Base-by-base conservation (phyloP, 805 yeast genomes). In the Brettanomyces sp. region DNA sequence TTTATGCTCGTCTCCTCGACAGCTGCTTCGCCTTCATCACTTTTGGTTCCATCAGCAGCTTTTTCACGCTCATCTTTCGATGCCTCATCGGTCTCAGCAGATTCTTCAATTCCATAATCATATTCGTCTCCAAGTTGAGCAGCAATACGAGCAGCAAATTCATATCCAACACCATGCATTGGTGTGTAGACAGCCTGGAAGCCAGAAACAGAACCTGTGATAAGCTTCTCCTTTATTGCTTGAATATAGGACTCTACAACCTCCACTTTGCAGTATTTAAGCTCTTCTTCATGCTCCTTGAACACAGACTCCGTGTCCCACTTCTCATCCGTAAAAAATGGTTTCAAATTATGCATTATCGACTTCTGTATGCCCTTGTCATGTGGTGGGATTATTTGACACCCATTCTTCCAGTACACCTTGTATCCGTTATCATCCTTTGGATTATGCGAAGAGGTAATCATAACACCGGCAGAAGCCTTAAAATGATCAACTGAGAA, bases 351-450 rank as follows among this genome's bases (percentile, higher is more conserved):
- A 12, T 66, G 56, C 24, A 75, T 68, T 38, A 91, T 91, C 2
- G 70, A 57, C 2, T 60, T 49, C 22, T 96, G 89, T 51, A 91
- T 91, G 1, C 73, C 79, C 2, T 56, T 55, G 57, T 93, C 98
- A 57, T 82, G 88, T 0, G 99, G 98, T 2, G 96, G 90, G 41
- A 91, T 87, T 51, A 91, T 93, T 62, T 93, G 98, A 62, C 97
- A 91, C 4, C 96, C 98, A 59, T 91, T 91, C 8, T 73, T 68
- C 79, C 93, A 88, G 67, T 93, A 91, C 1, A 91, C 98, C 59
- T 91, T 91, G 66, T 87, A 91, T 0, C 98, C 98, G 58, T 90
- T 90, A 59, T 89, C 96, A 60, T 76, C 68, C 33, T 84, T 84
- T 1, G 93, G 91, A 58, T 85, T 85, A 58, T 86, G 95, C 44